phyloP scores from a whole-genome alignment of 176 grass and related monocot genomes.

The Luzula sylvatica region DNA sequence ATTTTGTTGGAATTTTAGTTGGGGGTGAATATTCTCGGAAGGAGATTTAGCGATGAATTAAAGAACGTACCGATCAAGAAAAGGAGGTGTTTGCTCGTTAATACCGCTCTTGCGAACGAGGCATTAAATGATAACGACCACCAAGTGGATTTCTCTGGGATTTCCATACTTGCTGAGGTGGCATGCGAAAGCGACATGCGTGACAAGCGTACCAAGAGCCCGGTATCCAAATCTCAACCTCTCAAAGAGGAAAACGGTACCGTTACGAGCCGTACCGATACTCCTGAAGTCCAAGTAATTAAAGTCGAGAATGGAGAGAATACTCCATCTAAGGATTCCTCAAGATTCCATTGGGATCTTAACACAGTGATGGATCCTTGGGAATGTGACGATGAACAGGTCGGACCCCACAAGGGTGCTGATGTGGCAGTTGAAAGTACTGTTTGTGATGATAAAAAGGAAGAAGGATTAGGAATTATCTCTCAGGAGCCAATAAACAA shows the following conservation, averaged over 20 bases:
- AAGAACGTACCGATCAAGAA: constrained; percentile 91
- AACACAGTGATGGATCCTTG: constrained; percentile 82
- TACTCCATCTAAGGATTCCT: constrained; percentile 30
- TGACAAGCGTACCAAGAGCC: constrained; percentile 23
- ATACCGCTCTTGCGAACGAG: constrained; percentile 47
- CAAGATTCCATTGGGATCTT: constrained; percentile 95
- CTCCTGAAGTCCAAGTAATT: constrained; percentile 9
- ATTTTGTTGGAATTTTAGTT: constrained; percentile 37
- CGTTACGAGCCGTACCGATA: constrained; percentile 10
- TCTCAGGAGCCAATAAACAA: background rate
- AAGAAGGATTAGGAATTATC: background rate
- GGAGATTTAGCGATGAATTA: constrained; percentile 60
- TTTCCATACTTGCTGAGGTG: constrained; percentile 86
- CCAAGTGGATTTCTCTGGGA: constrained; percentile 82
- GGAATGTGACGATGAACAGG: constrained; percentile 36
- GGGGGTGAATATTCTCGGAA: constrained; percentile 80
- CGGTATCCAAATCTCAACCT: constrained; percentile 23
- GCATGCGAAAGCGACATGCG: constrained; percentile 60
- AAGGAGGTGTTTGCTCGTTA: constrained; percentile 54
- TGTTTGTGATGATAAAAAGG: background rate
- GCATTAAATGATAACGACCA: constrained; percentile 29
- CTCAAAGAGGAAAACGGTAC: constrained; percentile 28
- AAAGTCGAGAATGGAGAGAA: background rate
- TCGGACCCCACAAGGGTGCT: constrained; percentile 14
- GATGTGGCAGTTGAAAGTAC: constrained; percentile 13